Evolutionary conservation across 352 stramenopile genomes (phyloP), one percentile per base, ranked within the genome.

Genomic region (Thraustotheca clavata): DNA sequence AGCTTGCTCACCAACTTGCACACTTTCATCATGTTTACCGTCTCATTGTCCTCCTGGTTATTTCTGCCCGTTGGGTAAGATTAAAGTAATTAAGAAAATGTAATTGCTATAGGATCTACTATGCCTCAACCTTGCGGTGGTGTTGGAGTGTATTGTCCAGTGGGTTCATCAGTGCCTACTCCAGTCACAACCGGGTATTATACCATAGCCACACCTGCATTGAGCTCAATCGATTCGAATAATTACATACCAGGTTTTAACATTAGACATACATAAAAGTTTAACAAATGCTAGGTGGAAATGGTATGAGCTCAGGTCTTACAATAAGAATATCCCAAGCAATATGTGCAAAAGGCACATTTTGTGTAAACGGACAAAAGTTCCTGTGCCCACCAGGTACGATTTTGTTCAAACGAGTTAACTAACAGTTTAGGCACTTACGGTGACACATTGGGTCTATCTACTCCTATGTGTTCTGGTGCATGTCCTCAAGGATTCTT

Each of bases 401-500:
- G 24, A n/a, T n/a, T n/a, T n/a, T n/a, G n/a, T n/a, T n/a, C n/a
- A n/a, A n/a, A n/a, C n/a, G n/a, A n/a, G n/a, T n/a, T n/a, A n/a
- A n/a, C n/a, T n/a, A 3, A 27, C 63, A n/a, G 4, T 2, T 27
- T 47, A 14, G 80, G 82, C 0, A 76, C 77, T 0, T 89, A 80
- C 20, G 82, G 82, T 2, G 43, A 39, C 22, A 68, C 49, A 0
- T 26, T 68, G 52, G 74, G 72, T 2, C 70, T 89, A 8, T 57
- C 72, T 6, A 83, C 66, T 1, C 62, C 76, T 5, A 48, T 67
- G 26, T 91, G 80, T 49, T 83, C 73, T 4, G 79, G 68, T 4
- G 60, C 55, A n/a, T 91, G 83, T 41, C 80, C 83, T 8, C 54
- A 71, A 26, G 83, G 83, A 2, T 89, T 85, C 61, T 88, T 73